These are phyloP conservation scores for Pseudohalonectria lignicola DNA, from an alignment of 2,329 filamentous ascomycete species.

Conservation along the genomic window DNA sequence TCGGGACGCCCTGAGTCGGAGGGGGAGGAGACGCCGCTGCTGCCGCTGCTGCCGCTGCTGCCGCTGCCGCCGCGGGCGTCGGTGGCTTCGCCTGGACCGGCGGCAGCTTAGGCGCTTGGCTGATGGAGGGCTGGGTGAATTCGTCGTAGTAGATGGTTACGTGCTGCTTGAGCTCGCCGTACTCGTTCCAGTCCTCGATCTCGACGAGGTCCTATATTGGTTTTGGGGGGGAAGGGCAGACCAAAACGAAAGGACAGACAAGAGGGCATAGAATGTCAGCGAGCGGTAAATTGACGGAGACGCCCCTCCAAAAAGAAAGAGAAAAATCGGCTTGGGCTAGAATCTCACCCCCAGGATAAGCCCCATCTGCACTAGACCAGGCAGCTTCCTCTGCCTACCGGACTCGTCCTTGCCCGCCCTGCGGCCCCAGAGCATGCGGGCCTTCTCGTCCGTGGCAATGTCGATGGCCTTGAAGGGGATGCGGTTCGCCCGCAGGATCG, in stretches of 20 bases:
- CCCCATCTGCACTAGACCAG: conserved; percentile 79
- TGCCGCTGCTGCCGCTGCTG: conserved; percentile 1
- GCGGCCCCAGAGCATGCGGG: conserved; percentile 79
- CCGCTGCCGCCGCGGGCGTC: conserved; percentile 10
- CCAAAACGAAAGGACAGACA: background rate
- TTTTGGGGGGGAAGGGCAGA: conserved; percentile 1
- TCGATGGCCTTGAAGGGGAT: conserved; percentile 91
- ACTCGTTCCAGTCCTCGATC: conserved; percentile 98
- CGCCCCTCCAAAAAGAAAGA: background rate
- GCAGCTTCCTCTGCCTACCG: conserved; percentile 64
- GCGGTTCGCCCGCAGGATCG: conserved; percentile 88
- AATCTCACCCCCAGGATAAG: conserved; percentile 69
- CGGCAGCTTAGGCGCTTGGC: conserved; percentile 35
- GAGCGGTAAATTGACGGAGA: too few relatives aligned
- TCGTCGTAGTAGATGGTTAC: conserved; percentile 60
- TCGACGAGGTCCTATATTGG: conserved; percentile 69
- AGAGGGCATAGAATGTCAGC: too few relatives aligned
- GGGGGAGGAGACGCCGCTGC: conserved; percentile 2
- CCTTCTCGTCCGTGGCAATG: conserved; percentile 79
- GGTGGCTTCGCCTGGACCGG: conserved; percentile 24
- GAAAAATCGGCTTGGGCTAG: too few relatives aligned
- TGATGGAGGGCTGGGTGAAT: conserved; percentile 44
- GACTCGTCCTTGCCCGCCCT: conserved; percentile 60
- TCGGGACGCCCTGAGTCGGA: conserved; percentile 8
- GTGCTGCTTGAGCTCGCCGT: conserved; percentile 84